Percentiles rank a stretch among this genome's conserved stretches.
Conservation (phyloP, 352 stramenopile species). For the Halophytophthora polymorphica region DNA sequence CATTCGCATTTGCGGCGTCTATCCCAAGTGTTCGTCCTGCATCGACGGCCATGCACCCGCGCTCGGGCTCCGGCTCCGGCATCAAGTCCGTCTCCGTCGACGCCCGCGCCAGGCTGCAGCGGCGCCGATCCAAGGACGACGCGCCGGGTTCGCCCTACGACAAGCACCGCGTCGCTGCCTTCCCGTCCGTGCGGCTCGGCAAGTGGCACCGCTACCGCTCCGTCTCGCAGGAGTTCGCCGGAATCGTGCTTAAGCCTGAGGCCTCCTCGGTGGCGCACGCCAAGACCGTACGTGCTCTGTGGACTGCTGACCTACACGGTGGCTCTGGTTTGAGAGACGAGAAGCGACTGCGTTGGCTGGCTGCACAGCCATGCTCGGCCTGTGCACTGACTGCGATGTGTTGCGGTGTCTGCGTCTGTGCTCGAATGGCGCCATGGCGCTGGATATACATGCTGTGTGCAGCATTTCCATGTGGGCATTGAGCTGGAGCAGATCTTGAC, state of each 20-base stretch:
- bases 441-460: background rate
- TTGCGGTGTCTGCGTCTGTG: background rate
- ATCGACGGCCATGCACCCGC: conserved; percentile 17
- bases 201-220: conserved; percentile 66
- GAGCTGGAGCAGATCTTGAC: conserved; percentile 67
- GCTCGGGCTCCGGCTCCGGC: conserved; percentile 6
- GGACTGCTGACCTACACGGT: too few species aligned
- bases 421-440: too few species aligned
- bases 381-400: background rate
- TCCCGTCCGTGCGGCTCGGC: conserved; percentile 56
- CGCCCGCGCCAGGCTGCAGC: conserved; percentile 8
- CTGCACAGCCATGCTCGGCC: too few species aligned
- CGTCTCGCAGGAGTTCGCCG: conserved; percentile 58
- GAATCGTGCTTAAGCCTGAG: conserved; percentile 41
- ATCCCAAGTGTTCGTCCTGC: too few species aligned
- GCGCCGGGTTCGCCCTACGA: conserved; percentile 22
- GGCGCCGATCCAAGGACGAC: conserved; percentile 29
- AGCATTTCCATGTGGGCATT: conserved; percentile 76
- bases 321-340: too few species aligned
- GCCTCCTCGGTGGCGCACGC: conserved; percentile 33
- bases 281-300: conserved; percentile 29
- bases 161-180: conserved; percentile 39
- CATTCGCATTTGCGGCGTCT: background rate
- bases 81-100: conserved; percentile 8
- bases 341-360: background rate